phyloP scores from a whole-genome alignment of 345 rosid species.

The Diplotaxis tenuifolia region DNA sequence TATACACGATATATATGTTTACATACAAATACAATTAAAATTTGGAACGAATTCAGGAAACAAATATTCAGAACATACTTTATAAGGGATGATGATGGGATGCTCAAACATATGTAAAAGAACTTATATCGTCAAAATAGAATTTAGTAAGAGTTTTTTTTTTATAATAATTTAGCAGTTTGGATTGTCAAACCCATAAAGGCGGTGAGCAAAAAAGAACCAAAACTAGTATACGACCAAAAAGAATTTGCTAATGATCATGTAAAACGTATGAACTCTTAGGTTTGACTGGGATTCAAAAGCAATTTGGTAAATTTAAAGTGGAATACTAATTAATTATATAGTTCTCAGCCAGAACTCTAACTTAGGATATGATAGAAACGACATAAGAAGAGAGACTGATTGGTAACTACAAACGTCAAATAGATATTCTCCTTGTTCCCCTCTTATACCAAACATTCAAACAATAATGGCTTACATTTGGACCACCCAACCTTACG shows the following conservation, averaged over 20 bases:
- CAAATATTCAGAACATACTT: neutral
- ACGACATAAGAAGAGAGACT: constrained; percentile 34
- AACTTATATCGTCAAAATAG: neutral
- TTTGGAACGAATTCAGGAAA: neutral
- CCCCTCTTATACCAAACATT: constrained; percentile 37
- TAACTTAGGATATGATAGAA: constrained; percentile 32
- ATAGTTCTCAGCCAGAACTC: constrained; percentile 24
- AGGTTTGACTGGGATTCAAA: constrained; percentile 30
- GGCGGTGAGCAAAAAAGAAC: neutral
- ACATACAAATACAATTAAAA: neutral
- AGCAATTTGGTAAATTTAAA: constrained; percentile 15
- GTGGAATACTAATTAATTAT: constrained; percentile 7
- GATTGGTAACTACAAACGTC: constrained; percentile 37
- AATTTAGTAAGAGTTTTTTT: neutral
- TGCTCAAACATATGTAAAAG: neutral
- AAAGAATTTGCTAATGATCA: constrained; percentile 21
- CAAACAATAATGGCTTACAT: constrained; percentile 31
- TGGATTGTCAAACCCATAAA: neutral
- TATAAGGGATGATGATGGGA: neutral
- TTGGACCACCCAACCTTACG: constrained; percentile 37
- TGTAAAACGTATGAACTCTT: constrained; percentile 21
- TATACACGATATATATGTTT: neutral
- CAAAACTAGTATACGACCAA: neutral
- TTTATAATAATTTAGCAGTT: too few species aligned
- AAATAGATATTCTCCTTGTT: constrained; percentile 36